These are phyloP conservation scores for Lolium perenne DNA, from an alignment of 176 grass and related monocot genomes.

Conservation along the genomic window DNA sequence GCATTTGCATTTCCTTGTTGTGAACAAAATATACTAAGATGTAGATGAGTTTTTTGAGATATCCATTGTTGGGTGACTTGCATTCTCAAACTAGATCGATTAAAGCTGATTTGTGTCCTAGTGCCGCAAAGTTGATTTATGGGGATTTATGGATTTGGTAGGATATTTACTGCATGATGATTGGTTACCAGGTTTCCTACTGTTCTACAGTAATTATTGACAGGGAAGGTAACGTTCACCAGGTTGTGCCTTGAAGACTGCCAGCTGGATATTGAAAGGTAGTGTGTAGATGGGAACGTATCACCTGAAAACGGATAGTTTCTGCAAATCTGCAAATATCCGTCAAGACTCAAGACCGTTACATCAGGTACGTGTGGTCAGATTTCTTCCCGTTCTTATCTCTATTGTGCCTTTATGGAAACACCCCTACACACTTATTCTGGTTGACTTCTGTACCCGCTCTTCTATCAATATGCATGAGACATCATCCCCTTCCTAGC, in stretches of 20 bases:
- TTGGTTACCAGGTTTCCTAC: not conserved
- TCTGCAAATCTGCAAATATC: no score
- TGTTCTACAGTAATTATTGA: not conserved
- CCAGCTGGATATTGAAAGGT: constrained; percentile 36
- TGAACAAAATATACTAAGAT: not conserved
- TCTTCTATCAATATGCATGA: no score
- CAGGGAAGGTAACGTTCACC: not conserved
- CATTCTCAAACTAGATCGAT: not conserved
- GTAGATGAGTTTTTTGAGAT: not conserved
- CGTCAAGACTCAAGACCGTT: no score
- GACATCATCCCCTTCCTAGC: no score
- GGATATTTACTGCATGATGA: not conserved
- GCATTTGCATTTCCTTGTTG: constrained; percentile 39
- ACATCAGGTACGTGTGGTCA: no score
- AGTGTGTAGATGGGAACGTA: not conserved
- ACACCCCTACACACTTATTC: no score
- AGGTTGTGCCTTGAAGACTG: constrained; percentile 31
- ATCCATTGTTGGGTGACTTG: not conserved
- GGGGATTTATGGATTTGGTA: not conserved
- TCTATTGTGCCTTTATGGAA: no score
- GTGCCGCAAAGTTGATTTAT: not conserved
- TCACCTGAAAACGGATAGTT: no score
- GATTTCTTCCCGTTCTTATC: no score
- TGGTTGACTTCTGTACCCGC: no score
- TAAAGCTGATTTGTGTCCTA: no score